Evolutionary conservation across 768 basidiomycete species (phyloP).

Genomic region (Rossbeevera mucosa): DNA sequence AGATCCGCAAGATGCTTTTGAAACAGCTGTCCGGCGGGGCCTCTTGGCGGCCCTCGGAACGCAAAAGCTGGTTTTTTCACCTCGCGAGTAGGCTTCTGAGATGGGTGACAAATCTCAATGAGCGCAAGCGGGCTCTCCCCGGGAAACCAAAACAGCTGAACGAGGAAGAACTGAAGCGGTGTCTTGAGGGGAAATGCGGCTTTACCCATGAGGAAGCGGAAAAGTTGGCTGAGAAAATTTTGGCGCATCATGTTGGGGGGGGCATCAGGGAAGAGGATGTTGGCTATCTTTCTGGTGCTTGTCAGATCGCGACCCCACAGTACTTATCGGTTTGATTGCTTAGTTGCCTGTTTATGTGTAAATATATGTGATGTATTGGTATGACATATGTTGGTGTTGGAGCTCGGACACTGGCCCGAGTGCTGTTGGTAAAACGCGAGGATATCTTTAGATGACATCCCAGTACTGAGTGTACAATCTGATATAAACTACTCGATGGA

Average conservation of each 20-base stretch:
- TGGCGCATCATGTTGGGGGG: conserved; percentile 10
- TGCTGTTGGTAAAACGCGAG: not conserved
- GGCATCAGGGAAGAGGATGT: conserved; percentile 6
- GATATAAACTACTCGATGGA: too few species aligned
- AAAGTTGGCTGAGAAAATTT: conserved; percentile 16
- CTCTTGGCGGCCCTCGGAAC: conserved; percentile 21
- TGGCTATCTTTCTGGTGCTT: not conserved
- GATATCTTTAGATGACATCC: too few species aligned
- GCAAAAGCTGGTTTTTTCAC: conserved; percentile 18
- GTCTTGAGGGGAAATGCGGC: conserved; percentile 14
- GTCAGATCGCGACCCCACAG: not conserved
- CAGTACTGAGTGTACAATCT: too few species aligned
- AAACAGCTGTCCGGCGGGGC: conserved; percentile 9
- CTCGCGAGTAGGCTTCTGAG: conserved; percentile 18
- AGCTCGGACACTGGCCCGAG: not conserved
- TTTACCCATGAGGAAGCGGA: conserved; percentile 13
- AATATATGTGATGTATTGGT: not conserved
- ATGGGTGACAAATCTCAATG: conserved; percentile 14
- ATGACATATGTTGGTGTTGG: too few species aligned
- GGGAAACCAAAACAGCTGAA: conserved; percentile 6
- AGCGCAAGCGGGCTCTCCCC: not conserved
- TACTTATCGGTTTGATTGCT: not conserved
- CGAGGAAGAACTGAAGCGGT: conserved; percentile 11
- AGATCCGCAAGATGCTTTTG: conserved; percentile 20
- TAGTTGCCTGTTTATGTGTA: not conserved